phyloP scores from a whole-genome alignment of 2,329 filamentous ascomycete genomes.

The Paecilomyces variotii region DNA sequence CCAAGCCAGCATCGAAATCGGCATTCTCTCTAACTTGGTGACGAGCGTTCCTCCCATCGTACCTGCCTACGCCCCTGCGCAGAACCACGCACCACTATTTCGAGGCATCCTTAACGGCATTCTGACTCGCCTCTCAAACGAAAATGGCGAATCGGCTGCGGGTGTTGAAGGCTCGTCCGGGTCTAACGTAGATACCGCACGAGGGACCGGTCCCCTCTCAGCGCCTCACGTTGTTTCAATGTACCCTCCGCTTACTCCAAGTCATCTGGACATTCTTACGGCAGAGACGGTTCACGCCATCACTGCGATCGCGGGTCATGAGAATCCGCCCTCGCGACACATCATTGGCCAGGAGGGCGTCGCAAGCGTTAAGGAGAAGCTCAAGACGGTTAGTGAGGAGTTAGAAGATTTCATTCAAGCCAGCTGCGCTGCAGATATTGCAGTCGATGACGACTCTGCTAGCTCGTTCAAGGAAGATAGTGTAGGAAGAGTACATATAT shows the following conservation, averaged over 20 bases:
- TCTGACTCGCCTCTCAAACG: constrained; percentile 64
- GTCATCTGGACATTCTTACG: constrained; percentile 65
- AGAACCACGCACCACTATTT: constrained; percentile 69
- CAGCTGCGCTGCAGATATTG: constrained; percentile 68
- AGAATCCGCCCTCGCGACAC: constrained; percentile 88
- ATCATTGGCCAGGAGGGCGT: constrained; percentile 90
- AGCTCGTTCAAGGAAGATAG: constrained; percentile 13
- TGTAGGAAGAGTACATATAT: constrained; percentile 9
- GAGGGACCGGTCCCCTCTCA: constrained; percentile 29
- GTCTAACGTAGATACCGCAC: constrained; percentile 12
- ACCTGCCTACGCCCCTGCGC: constrained; percentile 58
- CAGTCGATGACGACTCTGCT: constrained; percentile 20
- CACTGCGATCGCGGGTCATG: constrained; percentile 85
- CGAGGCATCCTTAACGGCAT: constrained; percentile 76
- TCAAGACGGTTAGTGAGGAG: constrained; percentile 94
- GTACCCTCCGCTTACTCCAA: constrained; percentile 64
- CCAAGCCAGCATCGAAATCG: constrained; percentile 89
- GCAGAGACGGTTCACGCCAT: constrained; percentile 87
- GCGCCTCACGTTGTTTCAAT: constrained; percentile 50
- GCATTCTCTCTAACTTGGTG: constrained; percentile 77
- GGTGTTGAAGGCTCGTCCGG: constrained; percentile 11
- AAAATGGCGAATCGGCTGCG: constrained; percentile 4
- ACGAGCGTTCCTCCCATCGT: constrained; percentile 69
- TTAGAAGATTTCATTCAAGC: constrained; percentile 92
- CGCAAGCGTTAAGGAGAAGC: constrained; percentile 82